Conservation (phyloP, 2,329 filamentous ascomycete species). For the Fusarium tuaranense region DNA sequence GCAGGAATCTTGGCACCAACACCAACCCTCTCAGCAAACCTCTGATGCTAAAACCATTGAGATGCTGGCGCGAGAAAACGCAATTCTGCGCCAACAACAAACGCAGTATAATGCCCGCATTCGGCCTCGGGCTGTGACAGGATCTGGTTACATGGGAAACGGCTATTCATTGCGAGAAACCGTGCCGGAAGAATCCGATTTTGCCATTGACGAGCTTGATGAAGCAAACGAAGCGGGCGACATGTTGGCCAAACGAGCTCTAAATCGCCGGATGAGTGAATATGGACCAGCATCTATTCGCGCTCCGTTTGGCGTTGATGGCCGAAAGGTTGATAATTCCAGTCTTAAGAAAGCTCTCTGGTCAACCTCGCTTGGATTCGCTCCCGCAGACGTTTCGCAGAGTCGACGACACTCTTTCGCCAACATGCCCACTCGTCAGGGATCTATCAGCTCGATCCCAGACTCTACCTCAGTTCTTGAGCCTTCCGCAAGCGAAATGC, state of each 20-base stretch:
- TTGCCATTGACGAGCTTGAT: conserved; percentile 78
- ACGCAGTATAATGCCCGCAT: conserved; percentile 66
- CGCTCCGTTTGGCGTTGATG: conserved; percentile 65
- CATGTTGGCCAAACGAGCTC: conserved; percentile 59
- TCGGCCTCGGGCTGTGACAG: conserved; percentile 69
- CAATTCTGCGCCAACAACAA: conserved; percentile 70
- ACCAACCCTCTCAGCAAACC: conserved; percentile 18
- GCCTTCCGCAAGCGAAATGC: conserved; percentile 56
- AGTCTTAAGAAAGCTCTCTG: conserved; percentile 74
- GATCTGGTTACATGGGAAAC: conserved; percentile 65
- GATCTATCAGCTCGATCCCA: conserved; percentile 70
- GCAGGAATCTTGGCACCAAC: conserved; percentile 64
- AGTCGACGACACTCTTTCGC: conserved; percentile 86
- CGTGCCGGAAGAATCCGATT: conserved; percentile 75
- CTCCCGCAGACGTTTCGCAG: conserved; percentile 73
- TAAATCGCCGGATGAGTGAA: conserved; percentile 69
- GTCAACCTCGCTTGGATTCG: conserved; percentile 78
- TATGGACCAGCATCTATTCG: conserved; percentile 61
- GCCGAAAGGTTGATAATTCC: conserved; percentile 69
- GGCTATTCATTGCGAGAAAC: conserved; percentile 70
- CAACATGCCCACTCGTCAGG: conserved; percentile 73
- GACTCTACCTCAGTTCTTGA: conserved; percentile 64
- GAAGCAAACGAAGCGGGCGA: conserved; percentile 66
- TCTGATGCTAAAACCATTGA: conserved; percentile 72
- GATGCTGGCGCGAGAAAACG: conserved; percentile 71